Base-by-base conservation (phyloP, 495 filamentous ascomycete species). In the Polyplosphaeria fusca region DNA sequence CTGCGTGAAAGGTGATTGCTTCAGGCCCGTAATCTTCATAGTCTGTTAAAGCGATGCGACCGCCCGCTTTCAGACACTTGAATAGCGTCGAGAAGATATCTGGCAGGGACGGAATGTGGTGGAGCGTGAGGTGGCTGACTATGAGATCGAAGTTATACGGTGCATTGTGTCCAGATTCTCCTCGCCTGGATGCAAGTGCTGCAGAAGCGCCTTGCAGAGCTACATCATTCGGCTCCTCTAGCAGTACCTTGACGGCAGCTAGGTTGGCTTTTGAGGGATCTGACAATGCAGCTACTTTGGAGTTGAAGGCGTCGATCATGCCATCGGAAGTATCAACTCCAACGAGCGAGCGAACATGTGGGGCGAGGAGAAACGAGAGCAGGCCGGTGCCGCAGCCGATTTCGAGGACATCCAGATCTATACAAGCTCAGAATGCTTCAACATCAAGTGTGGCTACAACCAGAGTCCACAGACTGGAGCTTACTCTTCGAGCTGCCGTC, bases 301-400 rank as follows among this genome's bases (percentile, higher is more conserved):
- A 5, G 9, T 69, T 61, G 16, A 81, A 65, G n/a, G 71, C 74
- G 1, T 68, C 66, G 44, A 82, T 76, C 79, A 82, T 82, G 44
- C 79, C 79, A 16, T 70, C 51, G 5, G 79, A 75, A 0, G 74
- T 66, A 49, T 82, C 79, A 12, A 82, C 69, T 25, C 77, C 78
- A 12, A 77, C 73, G 16, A 81, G 61, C 3, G 55, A 59, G 28
- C 62, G 59, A 0, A 69, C 63, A 42, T 68, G 65, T 0, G 77
- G 77, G 0, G 77, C 73, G 23, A 82, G 67, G 2, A 59, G 66
- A 14, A 78, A 70, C 1, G 77, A 79, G 1, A 82, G 69, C 4
- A 81, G 70, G 42, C 79, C 79, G 11, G 79, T 82, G 19, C 79
- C 79, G 61, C 79, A 81, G 50, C 79, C 79, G 13, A 82, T 75